Evolutionary conservation across 106 monocot species (phyloP), one percentile per base, ranked within the genome.

Genomic region (Narthecium ossifragum): DNA sequence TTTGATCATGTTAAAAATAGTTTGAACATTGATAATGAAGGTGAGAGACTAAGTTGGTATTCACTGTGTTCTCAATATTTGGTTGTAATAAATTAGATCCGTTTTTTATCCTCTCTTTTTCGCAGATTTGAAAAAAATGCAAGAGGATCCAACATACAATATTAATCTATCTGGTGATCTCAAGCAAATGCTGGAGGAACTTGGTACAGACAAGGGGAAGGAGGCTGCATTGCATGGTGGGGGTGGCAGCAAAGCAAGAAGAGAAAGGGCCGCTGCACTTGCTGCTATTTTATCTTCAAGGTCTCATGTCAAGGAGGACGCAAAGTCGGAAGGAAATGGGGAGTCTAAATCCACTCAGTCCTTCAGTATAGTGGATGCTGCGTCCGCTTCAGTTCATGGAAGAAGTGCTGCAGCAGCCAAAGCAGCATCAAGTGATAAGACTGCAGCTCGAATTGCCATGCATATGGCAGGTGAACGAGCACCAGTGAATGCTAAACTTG

Each of bases 281-380:
- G 75, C 86, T 72, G 69, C 66, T 46, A 90, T 98, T 64, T 55
- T 80, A 28, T 62, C 75, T 51, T 52, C 82, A 55, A 99, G 86
- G 80, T 75, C 89, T 46, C 76, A 58, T 60, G 38, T 78, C 51
- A 80, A 76, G 64, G 81, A 81, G 27, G 78, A 91, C 59, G 37
- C 84, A 7, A 77, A 88, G 29, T 65, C 76, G 12, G 53, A 58
- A 48, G 30, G 51, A 46, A 71, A 71, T 77, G 79, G 65, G 43
- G 84, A 70, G 36, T 38, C 72, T 47, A 85, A 84, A 72, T 18
- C 63, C 21, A 14, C 64, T 57, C 75, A 81, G 60, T 39, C 76
- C 31, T 99, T 88, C 55, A 91, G 98, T 60, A 84, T 99, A 51
- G 91, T 99, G 18, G 98, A 99, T 91, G 98, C 91, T 58, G 91